Percentiles rank a stretch among this genome's conserved stretches.
These are phyloP conservation scores for Thielaviopsis euricoi DNA, from an alignment of 2,329 filamentous ascomycete species.

Conservation along the genomic window DNA sequence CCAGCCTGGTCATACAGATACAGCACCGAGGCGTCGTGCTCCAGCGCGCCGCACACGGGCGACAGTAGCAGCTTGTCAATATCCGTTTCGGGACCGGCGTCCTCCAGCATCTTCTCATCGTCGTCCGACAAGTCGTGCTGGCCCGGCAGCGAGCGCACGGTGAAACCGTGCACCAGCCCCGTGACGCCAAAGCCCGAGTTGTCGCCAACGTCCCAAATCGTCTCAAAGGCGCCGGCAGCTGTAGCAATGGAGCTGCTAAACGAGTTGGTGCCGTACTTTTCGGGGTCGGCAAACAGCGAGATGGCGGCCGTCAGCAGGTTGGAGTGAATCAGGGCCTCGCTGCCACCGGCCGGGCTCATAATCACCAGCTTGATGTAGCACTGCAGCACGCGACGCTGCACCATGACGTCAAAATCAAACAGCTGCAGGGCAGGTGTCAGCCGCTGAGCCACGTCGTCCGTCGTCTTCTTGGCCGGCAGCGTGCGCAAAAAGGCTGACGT, in stretches of 20 bases:
- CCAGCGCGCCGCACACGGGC: conserved; percentile 67
- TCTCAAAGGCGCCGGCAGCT: conserved; percentile 78
- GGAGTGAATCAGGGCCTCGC: conserved; percentile 75
- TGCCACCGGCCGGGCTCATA: conserved; percentile 68
- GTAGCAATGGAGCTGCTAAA: conserved; percentile 83
- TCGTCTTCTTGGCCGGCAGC: conserved; percentile 65
- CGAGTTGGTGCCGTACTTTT: conserved; percentile 70
- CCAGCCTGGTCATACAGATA: too few relatives aligned
- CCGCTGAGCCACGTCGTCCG: conserved; percentile 72
- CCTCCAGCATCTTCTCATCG: conserved; percentile 24
- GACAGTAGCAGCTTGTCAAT: conserved; percentile 47
- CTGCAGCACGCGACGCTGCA: conserved; percentile 79
- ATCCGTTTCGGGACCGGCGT: conserved; percentile 43
- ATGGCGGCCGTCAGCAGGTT: conserved; percentile 82
- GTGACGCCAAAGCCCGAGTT: conserved; percentile 92
- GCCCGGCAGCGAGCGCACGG: conserved; percentile 52
- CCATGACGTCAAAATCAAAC: conserved; percentile 82
- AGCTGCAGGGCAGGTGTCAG: conserved; percentile 75
- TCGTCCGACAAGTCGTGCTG: conserved; percentile 34
- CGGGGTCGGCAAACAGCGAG: conserved; percentile 82
- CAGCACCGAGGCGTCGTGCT: conserved; percentile 74
- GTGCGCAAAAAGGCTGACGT: conserved; percentile 80
- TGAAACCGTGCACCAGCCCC: conserved; percentile 64
- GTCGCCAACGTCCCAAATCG: conserved; percentile 85
- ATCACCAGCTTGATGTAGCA: conserved; percentile 88